Evolutionary conservation across 75 land plant genomes (phyloP).

Genomic region (Larix kaempferi): DNA sequence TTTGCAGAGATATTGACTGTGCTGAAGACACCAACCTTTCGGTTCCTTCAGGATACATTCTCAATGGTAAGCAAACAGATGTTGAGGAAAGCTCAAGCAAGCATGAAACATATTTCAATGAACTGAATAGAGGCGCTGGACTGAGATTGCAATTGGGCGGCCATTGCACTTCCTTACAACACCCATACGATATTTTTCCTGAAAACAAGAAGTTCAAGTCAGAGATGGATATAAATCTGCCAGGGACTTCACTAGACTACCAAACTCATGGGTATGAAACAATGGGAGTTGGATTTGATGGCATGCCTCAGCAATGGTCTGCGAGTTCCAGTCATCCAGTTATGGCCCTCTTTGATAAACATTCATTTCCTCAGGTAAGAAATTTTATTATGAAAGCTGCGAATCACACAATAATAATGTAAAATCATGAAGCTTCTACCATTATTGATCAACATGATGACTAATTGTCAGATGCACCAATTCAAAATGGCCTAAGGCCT

Average conservation of each 20-base stretch:
- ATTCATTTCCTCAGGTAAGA: not conserved
- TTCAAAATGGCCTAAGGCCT: not conserved
- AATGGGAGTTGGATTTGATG: not conserved
- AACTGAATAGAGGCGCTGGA: not conserved
- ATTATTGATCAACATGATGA: too few species aligned
- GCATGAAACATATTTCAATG: slow-evolving; percentile 4
- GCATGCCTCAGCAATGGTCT: not conserved
- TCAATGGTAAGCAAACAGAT: slow-evolving; percentile 2
- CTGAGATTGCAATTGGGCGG: not conserved
- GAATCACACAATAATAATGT: not conserved
- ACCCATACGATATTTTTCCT: not conserved
- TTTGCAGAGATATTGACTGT: slow-evolving; percentile 14
- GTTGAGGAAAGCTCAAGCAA: not conserved
- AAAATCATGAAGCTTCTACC: not conserved
- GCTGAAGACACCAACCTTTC: slow-evolving; percentile 20
- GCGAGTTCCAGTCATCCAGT: not conserved
- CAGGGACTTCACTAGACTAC: not conserved
- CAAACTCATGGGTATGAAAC: not conserved
- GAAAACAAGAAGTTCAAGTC: not conserved
- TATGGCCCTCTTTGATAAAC: not conserved
- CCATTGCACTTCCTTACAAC: not conserved
- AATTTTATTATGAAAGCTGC: not conserved
- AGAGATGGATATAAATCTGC: slow-evolving; percentile 7
- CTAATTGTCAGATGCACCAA: not conserved
- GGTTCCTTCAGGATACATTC: slow-evolving; percentile 1